Percentiles rank a stretch among this genome's conserved stretches.
These are phyloP conservation scores for Pochonia chlamydosporia DNA, from an alignment of 2,329 filamentous ascomycete genomes.

Conservation along the genomic window DNA sequence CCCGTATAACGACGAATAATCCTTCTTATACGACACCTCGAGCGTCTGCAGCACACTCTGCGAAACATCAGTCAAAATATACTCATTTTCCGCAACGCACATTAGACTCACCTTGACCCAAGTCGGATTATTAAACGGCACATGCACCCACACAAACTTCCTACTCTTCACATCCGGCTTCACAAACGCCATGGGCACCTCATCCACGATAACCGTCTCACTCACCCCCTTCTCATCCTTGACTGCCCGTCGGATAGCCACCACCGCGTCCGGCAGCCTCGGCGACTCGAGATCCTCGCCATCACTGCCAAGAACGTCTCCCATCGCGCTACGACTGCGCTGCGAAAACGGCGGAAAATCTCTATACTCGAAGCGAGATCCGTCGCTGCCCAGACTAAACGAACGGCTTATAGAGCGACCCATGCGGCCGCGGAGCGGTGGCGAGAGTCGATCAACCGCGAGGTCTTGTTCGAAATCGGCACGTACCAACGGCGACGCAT, in stretches of 20 bases:
- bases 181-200: slow-evolving; percentile 22
- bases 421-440: slow-evolving; percentile 23
- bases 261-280: slow-evolving; percentile 25
- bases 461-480: slow-evolving; percentile 32
- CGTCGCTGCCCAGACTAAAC: slow-evolving; percentile 26
- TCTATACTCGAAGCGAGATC: slow-evolving; percentile 23
- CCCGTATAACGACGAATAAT: slow-evolving; percentile 34
- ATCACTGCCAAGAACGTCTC: slow-evolving; percentile 12
- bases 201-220: slow-evolving; percentile 24
- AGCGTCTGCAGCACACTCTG: slow-evolving; percentile 40
- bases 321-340: slow-evolving; percentile 25
- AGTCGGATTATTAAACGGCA: slow-evolving; percentile 50
- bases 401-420: slow-evolving; percentile 28
- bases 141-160: slow-evolving; percentile 53
- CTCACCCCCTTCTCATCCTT: slow-evolving; percentile 13
- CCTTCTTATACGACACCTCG: slow-evolving; percentile 29
- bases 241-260: slow-evolving; percentile 22
- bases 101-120: slow-evolving; percentile 53
- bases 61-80: not conserved
- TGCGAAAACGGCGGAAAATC: slow-evolving; percentile 31
- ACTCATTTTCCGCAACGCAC: not conserved
- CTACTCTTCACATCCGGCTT: slow-evolving; percentile 29
- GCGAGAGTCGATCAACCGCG: slow-evolving; percentile 31
- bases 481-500: slow-evolving; percentile 26
- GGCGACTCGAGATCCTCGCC: slow-evolving; percentile 20